Percentiles rank a stretch among this genome's conserved stretches.
These are phyloP conservation scores for Oryza nivara DNA, from an alignment of 176 grass and related monocot genomes.

Conservation along the genomic window DNA sequence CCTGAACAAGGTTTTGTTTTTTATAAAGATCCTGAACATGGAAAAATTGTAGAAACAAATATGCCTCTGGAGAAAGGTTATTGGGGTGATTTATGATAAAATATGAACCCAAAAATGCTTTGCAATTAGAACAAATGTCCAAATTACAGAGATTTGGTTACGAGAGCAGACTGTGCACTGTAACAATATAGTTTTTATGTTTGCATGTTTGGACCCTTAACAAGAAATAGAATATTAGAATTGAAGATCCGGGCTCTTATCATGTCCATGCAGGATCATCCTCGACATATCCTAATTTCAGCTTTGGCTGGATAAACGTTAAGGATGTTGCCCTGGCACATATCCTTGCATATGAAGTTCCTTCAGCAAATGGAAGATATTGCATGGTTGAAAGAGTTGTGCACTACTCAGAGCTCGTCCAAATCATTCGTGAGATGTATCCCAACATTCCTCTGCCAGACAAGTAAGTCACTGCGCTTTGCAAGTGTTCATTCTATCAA, in stretches of 20 bases:
- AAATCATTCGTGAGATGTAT: slow-evolving; percentile 41
- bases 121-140: neutral
- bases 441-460: slow-evolving; percentile 41
- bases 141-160: neutral
- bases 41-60: neutral
- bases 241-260: neutral
- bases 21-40: neutral
- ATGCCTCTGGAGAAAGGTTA: slow-evolving; percentile 4
- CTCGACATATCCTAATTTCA: slow-evolving; percentile 51
- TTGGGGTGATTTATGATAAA: slow-evolving; percentile 3
- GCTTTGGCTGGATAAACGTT: slow-evolving; percentile 54
- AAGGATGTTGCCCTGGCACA: slow-evolving; percentile 65
- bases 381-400: slow-evolving; percentile 58
- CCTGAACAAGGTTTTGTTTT: neutral
- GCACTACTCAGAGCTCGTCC: slow-evolving; percentile 47
- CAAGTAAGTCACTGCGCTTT: slow-evolving; percentile 49
- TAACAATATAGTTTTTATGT: neutral
- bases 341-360: slow-evolving; percentile 59
- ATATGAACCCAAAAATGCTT: slow-evolving; percentile 1
- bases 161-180: neutral
- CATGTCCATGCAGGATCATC: slow-evolving; percentile 45
- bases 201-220: neutral
- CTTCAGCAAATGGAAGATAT: slow-evolving; percentile 57
- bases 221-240: neutral
- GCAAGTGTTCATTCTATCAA: neutral